phyloP scores from a whole-genome alignment of 495 filamentous ascomycete genomes.

The Astrocystis sublimbata region DNA sequence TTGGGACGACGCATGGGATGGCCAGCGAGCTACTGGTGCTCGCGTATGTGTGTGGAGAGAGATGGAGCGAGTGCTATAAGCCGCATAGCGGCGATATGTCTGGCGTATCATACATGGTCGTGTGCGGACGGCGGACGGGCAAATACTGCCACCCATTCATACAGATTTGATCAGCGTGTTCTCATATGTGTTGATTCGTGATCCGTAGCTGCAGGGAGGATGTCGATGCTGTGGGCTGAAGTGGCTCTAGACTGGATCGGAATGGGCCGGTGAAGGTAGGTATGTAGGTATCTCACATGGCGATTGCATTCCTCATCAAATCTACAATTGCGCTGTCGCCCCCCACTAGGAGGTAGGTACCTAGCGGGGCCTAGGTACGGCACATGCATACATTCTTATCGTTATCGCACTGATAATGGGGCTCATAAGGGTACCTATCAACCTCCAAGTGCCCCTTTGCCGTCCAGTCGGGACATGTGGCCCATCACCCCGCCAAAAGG shows the following conservation, averaged over 20 bases:
- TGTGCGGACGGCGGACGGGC: slow-evolving; percentile 30
- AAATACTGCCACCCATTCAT: slow-evolving; percentile 34
- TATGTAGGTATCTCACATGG: no score
- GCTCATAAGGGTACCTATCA: no score
- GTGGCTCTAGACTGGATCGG: neutral
- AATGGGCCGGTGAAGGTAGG: no score
- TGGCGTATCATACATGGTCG: slow-evolving; percentile 40
- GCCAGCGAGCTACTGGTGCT: neutral
- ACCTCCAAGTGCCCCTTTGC: no score
- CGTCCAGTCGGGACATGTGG: neutral
- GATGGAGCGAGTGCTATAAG: slow-evolving; percentile 32
- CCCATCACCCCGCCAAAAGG: slow-evolving; percentile 35
- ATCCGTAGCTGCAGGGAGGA: no score
- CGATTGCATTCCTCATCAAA: no score
- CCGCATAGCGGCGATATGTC: slow-evolving; percentile 40
- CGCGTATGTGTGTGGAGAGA: neutral
- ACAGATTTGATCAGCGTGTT: slow-evolving; percentile 24
- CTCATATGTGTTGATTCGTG: no score
- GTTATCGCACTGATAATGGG: neutral
- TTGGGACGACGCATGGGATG: neutral
- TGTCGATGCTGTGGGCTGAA: slow-evolving; percentile 8
- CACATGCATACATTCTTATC: neutral
- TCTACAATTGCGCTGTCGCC: no score
- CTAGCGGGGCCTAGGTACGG: no score
- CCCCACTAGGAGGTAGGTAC: no score